Evolutionary conservation across 768 basidiomycete species (phyloP).

Genomic region (Boletus eberwhitei): DNA sequence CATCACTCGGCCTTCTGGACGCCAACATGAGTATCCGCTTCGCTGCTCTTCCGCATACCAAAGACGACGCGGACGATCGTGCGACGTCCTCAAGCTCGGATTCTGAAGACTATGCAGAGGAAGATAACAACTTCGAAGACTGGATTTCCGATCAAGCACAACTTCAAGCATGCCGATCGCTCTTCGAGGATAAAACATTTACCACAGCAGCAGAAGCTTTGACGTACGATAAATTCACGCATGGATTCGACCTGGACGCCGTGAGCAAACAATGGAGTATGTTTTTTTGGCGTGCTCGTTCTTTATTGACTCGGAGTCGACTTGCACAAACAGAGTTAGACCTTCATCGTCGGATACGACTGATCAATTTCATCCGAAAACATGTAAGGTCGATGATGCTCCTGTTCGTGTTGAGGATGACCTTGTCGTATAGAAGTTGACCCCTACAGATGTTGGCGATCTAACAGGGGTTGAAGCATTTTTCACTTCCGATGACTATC

Average conservation of each 20-base stretch:
- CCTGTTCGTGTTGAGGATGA: not conserved
- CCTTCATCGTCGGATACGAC: slow-evolving; percentile 70
- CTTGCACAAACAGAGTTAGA: slow-evolving; percentile 54
- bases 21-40: slow-evolving; percentile 32
- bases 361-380: slow-evolving; percentile 86
- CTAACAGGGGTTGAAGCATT: slow-evolving; percentile 60
- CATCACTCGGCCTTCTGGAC: not conserved
- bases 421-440: slow-evolving; percentile 45
- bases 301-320: slow-evolving; percentile 2
- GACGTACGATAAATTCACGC: slow-evolving; percentile 53
- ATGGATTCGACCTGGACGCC: slow-evolving; percentile 62
- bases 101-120: slow-evolving; percentile 26
- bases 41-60: slow-evolving; percentile 4
- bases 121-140: slow-evolving; percentile 74
- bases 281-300: slow-evolving; percentile 19
- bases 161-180: slow-evolving; percentile 57
- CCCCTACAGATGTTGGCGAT: slow-evolving; percentile 40
- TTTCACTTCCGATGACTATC: slow-evolving; percentile 72
- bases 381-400: slow-evolving; percentile 41
- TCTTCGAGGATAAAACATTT: slow-evolving; percentile 70
- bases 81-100: slow-evolving; percentile 22
- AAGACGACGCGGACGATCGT: slow-evolving; percentile 10
- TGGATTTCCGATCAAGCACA: slow-evolving; percentile 70
- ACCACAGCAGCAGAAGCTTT: slow-evolving; percentile 57
- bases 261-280: slow-evolving; percentile 53